These are phyloP conservation scores for Fusarium pilosicola DNA, from an alignment of 2,329 filamentous ascomycete genomes.

Conservation along the genomic window DNA sequence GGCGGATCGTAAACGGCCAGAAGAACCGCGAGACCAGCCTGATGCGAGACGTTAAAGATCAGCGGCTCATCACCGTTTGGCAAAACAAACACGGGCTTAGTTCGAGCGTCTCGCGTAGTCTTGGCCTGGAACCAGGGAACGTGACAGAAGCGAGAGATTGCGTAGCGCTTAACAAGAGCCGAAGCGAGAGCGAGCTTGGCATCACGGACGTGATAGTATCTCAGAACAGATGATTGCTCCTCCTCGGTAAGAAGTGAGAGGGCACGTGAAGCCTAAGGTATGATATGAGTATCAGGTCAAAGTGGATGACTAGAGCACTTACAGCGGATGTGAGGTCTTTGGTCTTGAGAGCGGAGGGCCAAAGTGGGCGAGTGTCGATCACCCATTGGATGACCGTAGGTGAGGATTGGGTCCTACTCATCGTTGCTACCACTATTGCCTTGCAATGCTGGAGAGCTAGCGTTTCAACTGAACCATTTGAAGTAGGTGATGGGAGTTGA, in stretches of 20 bases:
- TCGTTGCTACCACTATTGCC: conserved; percentile 4
- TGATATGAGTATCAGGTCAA: conserved; percentile 2
- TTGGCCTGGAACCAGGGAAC: conserved; percentile 70
- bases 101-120: conserved; percentile 64
- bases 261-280: conserved; percentile 61
- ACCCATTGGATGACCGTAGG: conserved; percentile 67
- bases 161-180: conserved; percentile 77
- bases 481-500: background rate
- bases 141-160: conserved; percentile 66
- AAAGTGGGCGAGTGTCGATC: conserved; percentile 68
- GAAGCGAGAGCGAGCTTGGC: conserved; percentile 80
- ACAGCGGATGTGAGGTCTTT: conserved; percentile 59
- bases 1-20: conserved; percentile 60
- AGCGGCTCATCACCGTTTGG: conserved; percentile 60
- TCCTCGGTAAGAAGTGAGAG: conserved; percentile 62
- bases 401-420: conserved; percentile 20
- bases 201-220: conserved; percentile 74
- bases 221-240: conserved; percentile 67
- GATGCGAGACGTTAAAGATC: conserved; percentile 82
- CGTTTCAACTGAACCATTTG: conserved; percentile 4
- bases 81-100: conserved; percentile 64
- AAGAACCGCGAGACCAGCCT: conserved; percentile 78
- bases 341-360: conserved; percentile 62
- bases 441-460: background rate
- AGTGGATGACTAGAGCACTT: conserved; percentile 32